Evolutionary conservation across 106 monocot genomes (phyloP), one percentile per base, ranked within the genome.

Genomic region (Agapanthus africanus): DNA sequence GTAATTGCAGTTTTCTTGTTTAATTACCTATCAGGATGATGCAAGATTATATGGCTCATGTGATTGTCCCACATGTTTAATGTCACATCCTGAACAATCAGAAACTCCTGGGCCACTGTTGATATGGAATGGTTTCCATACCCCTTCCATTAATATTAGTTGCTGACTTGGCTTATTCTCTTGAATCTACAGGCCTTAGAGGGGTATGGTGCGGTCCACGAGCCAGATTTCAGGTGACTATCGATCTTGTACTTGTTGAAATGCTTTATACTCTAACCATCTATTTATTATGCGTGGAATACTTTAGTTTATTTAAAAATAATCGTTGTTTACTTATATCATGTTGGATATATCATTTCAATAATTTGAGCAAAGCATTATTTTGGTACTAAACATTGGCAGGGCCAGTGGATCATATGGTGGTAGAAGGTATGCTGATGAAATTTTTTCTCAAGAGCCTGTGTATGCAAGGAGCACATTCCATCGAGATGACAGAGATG

Each of bases 181-280:
- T 99, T 99, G 87, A 90, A 90, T 99, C 79, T 85, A 99, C 99
- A 99, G 99, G 93, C 99, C 79, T 79, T 89, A 73, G 87, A 89
- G 84, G 92, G 93, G 71, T 99, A 99, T 77, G 82, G 78, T 78
- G 76, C 73, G 21, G 77, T 75, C 39, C 78, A 78, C 77, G 85
- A 87, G 77, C 83, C 87, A 81, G 85, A 93, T 81, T 93, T 75
- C 74, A 99, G 99, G 93, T 99, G 69, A 77, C 67, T 86, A 16
- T 5, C 42, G 41, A 34, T 52, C 34, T 32, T 36, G 10, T 36
- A 61, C 34, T 19, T 36, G n/a, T 61, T 36, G n/a, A 61, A 2
- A 36, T 30, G 34, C 33, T 7, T 2, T 18, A 1, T 16, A 7
- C 50, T 50, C 0, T 21, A n/a, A n/a, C 22, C 19, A 21, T 19